phyloP scores from a whole-genome alignment of 2,329 filamentous ascomycete species.

The Colletotrichum salicis region DNA sequence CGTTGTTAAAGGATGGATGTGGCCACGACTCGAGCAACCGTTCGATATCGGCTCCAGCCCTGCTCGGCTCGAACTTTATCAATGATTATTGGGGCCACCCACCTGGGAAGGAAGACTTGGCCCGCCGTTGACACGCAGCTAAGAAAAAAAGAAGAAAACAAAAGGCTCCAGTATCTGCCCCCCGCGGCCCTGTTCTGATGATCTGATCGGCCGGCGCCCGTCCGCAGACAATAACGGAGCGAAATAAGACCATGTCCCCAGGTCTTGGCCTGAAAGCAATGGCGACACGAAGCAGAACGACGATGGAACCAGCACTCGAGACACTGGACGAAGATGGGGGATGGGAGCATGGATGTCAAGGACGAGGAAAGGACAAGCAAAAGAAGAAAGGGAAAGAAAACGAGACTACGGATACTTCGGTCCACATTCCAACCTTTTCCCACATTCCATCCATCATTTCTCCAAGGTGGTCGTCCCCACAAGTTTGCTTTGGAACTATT shows the following conservation, averaged over 20 bases:
- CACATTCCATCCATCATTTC: conserved; percentile 1
- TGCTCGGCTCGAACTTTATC: conserved; percentile 18
- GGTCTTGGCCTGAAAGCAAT: conserved; percentile 12
- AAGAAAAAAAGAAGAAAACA: background rate
- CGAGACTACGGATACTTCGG: conserved; percentile 2
- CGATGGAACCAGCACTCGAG: conserved; percentile 25
- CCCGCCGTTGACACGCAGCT: conserved; percentile 25
- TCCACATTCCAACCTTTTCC: conserved; percentile 21
- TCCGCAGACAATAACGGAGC: background rate
- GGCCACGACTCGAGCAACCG: conserved; percentile 20
- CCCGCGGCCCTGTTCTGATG: conserved; percentile 18
- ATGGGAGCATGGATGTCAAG: background rate
- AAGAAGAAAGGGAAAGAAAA: background rate
- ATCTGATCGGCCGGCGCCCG: conserved; percentile 29
- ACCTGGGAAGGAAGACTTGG: background rate
- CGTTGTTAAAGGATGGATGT: background rate
- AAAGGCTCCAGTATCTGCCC: background rate
- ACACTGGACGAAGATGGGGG: conserved; percentile 19
- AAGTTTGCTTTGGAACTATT: conserved; percentile 8
- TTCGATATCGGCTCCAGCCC: conserved; percentile 11
- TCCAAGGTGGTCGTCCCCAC: conserved; percentile 1
- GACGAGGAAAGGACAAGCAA: background rate
- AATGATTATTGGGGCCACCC: background rate
- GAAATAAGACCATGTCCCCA: background rate
- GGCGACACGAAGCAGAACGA: conserved; percentile 14